Percentiles rank a stretch among this genome's conserved stretches.
These are phyloP conservation scores for Coemansia sp. DNA, from an alignment of 192 early-diverging fungal genomes.

Conservation along the genomic window DNA sequence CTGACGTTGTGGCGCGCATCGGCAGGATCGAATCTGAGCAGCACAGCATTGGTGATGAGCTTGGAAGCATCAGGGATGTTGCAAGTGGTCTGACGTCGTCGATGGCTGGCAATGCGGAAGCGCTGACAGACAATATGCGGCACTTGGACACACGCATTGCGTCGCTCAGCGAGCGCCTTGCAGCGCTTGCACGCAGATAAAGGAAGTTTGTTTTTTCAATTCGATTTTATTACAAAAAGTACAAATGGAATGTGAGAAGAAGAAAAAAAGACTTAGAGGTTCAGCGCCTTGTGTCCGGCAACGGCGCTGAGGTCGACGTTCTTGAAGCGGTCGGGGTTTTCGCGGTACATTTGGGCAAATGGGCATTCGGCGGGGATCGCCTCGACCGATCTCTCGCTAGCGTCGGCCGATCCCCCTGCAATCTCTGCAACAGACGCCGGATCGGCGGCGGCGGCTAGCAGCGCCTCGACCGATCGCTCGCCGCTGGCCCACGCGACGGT, in stretches of 20 bases:
- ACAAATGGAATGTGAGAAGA: neutral
- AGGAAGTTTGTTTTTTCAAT: too few relatives aligned
- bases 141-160: conserved; percentile 65
- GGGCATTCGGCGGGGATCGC: conserved; percentile 25
- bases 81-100: conserved; percentile 56
- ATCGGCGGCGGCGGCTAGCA: neutral
- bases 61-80: conserved; percentile 63
- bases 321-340: conserved; percentile 39
- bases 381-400: neutral
- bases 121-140: conserved; percentile 64
- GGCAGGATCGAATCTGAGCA: conserved; percentile 73
- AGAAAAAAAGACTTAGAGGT: conserved; percentile 11
- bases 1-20: conserved; percentile 72
- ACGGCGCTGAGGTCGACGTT: conserved; percentile 35
- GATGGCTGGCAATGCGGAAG: conserved; percentile 60
- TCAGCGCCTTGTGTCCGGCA: conserved; percentile 22
- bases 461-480: neutral
- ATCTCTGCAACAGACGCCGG: neutral
- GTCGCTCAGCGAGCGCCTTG: conserved; percentile 61
- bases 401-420: neutral
- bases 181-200: conserved; percentile 7
- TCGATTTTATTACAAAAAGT: too few relatives aligned
- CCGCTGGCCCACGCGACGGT: conserved; percentile 16
- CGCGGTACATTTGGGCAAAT: conserved; percentile 52
- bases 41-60: conserved; percentile 62